Conservation (phyloP, 345 rosid species). For the Sonneratia alba region DNA sequence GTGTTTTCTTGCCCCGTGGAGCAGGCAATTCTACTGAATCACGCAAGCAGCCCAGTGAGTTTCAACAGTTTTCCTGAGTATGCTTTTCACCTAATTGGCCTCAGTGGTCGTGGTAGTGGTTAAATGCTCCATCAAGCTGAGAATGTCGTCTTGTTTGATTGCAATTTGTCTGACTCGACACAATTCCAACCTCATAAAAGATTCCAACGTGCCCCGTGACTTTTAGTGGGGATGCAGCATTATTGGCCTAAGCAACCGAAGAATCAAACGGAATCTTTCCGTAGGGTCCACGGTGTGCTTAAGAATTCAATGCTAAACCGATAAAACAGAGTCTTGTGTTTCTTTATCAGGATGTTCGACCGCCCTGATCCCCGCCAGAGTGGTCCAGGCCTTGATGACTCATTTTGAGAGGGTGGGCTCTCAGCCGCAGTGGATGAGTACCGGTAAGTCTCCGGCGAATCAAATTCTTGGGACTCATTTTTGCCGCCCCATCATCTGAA, state of each 20-base stretch:
- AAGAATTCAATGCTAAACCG: neutral
- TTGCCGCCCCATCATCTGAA: too few relatives aligned
- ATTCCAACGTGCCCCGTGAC: neutral
- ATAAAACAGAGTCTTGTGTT: neutral
- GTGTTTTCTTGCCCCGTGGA: constrained; percentile 77
- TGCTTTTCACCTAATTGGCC: neutral
- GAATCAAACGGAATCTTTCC: neutral
- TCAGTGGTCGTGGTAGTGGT: constrained; percentile 4
- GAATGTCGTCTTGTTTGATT: constrained; percentile 4
- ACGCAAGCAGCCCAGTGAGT: constrained; percentile 52
- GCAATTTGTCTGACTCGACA: neutral
- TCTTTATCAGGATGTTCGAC: constrained; percentile 52
- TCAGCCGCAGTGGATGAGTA: constrained; percentile 21
- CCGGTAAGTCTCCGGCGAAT: too few relatives aligned
- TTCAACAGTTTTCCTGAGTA: too few relatives aligned
- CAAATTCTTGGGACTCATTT: too few relatives aligned
- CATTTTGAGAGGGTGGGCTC: constrained; percentile 62
- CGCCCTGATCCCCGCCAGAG: constrained; percentile 76
- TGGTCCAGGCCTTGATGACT: constrained; percentile 63
- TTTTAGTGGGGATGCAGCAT: neutral
- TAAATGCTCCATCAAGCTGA: neutral
- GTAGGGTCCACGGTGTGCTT: neutral
- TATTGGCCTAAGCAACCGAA: neutral
- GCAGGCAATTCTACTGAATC: constrained; percentile 29
- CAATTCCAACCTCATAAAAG: neutral